Percentiles rank a stretch among this genome's conserved stretches.
Evolutionary conservation across 345 rosid genomes (phyloP).

Genomic region (Cardamine occulta): DNA sequence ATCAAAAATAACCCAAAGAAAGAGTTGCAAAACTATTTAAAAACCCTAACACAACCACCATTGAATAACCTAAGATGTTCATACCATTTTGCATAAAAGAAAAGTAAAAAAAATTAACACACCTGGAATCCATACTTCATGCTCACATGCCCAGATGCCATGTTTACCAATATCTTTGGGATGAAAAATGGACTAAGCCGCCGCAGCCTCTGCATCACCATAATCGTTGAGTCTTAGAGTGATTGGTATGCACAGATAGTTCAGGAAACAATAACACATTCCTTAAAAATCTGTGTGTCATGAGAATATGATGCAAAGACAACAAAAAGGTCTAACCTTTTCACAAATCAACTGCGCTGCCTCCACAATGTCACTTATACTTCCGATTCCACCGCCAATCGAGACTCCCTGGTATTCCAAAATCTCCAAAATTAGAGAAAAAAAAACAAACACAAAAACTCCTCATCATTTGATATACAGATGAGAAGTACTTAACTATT

Average conservation of each 20-base stretch:
- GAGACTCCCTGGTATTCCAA: conserved; percentile 82
- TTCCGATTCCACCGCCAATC: conserved; percentile 94
- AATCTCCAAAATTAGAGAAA: conserved; percentile 41
- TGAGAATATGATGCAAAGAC: conserved; percentile 2
- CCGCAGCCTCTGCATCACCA: conserved; percentile 67
- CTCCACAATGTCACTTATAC: conserved; percentile 79
- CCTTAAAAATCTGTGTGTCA: not conserved
- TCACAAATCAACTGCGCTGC: conserved; percentile 90
- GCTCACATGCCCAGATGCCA: conserved; percentile 98
- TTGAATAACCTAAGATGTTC: not conserved
- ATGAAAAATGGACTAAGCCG: conserved; percentile 95
- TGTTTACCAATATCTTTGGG: conserved; percentile 90
- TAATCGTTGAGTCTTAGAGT: conserved; percentile 24
- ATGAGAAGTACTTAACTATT: conserved; percentile 56
- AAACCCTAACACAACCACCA: not conserved
- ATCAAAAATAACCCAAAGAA: not conserved
- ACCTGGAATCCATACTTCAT: conserved; percentile 97
- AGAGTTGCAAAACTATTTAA: not conserved
- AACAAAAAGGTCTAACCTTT: conserved; percentile 57
- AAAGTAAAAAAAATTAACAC: conserved; percentile 12
- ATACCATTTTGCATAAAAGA: not conserved
- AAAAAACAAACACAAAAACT: conserved; percentile 4
- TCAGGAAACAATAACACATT: conserved; percentile 2
- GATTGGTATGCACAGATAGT: not conserved
- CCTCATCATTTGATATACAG: not conserved